Conservation (phyloP, 305 asterid species). For the Fraxinus xanthoxyloides region DNA sequence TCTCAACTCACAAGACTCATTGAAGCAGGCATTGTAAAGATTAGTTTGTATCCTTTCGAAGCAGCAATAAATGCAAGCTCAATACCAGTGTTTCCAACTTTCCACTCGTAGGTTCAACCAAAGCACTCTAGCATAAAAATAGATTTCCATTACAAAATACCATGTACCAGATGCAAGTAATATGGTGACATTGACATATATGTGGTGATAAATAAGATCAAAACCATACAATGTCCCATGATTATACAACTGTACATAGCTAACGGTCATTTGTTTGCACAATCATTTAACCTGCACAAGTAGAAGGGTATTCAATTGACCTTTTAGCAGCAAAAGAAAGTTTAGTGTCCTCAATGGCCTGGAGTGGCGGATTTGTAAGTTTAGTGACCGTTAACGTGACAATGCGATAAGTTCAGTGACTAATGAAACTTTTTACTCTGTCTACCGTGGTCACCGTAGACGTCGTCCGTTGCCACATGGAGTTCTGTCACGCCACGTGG, state of each 20-base stretch:
- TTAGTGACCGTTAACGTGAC: no score
- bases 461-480: no score
- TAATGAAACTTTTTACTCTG: no score
- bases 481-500: no score
- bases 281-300: background rate
- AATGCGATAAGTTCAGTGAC: no score
- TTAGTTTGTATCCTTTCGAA: conserved; percentile 92
- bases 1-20: conserved; percentile 99
- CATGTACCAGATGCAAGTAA: background rate
- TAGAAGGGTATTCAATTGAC: background rate
- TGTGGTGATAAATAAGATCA: background rate
- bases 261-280: background rate
- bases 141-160: conserved; percentile 18
- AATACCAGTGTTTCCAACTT: conserved; percentile 96
- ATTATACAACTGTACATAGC: background rate
- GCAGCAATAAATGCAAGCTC: conserved; percentile 98
- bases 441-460: no score
- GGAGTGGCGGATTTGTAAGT: no score
- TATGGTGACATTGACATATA: background rate
- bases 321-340: background rate
- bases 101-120: conserved; percentile 99
- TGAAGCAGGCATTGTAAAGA: conserved; percentile 96
- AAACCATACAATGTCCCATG: background rate
- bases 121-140: conserved; percentile 55
- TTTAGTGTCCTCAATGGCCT: no score